A percentile compares a stretch with the other conserved stretches of the same genome.
phyloP scores from a whole-genome alignment of 164 flowering plant species.

The Umbilicus rupestris region DNA sequence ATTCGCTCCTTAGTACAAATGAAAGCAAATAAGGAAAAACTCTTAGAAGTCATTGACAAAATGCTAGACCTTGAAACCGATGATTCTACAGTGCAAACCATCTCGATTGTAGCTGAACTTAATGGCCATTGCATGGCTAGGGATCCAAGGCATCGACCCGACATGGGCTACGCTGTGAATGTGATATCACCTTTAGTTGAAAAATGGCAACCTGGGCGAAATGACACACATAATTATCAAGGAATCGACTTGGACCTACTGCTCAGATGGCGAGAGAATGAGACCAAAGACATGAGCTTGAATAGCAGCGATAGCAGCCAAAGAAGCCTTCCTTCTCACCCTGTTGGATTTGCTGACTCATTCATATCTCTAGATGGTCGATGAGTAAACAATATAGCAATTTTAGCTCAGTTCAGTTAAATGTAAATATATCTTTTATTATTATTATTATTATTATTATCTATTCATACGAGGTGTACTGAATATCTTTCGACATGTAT shows the following conservation, averaged over 20 bases:
- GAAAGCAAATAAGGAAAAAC: slow-evolving; percentile 43
- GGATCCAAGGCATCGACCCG: slow-evolving; percentile 71
- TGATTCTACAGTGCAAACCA: slow-evolving; percentile 45
- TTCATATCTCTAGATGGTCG: slow-evolving; percentile 67
- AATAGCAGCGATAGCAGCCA: slow-evolving; percentile 41
- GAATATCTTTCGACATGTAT: too few species aligned
- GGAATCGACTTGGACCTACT: slow-evolving; percentile 54
- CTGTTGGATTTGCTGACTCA: slow-evolving; percentile 60
- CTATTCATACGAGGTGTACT: too few species aligned
- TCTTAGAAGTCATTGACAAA: slow-evolving; percentile 53
- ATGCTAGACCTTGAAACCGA: slow-evolving; percentile 34
- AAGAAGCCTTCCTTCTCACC: slow-evolving; percentile 61
- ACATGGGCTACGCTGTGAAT: slow-evolving; percentile 75
- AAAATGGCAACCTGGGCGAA: slow-evolving; percentile 55
- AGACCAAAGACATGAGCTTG: slow-evolving; percentile 27
- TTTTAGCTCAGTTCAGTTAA: too few species aligned
- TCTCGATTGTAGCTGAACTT: slow-evolving; percentile 46
- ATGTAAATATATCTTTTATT: too few species aligned
- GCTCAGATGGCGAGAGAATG: slow-evolving; percentile 59
- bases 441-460: too few species aligned
- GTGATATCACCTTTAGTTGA: slow-evolving; percentile 52
- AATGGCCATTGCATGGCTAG: slow-evolving; percentile 83
- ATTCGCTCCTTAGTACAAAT: slow-evolving; percentile 54
- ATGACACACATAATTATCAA: slow-evolving; percentile 34
- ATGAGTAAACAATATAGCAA: slow-evolving; percentile 9